A percentile compares a stretch with the other conserved stretches of the same genome.
phyloP scores from a whole-genome alignment of 2,329 filamentous ascomycete genomes.

The Cladophialophora chaetospira region DNA sequence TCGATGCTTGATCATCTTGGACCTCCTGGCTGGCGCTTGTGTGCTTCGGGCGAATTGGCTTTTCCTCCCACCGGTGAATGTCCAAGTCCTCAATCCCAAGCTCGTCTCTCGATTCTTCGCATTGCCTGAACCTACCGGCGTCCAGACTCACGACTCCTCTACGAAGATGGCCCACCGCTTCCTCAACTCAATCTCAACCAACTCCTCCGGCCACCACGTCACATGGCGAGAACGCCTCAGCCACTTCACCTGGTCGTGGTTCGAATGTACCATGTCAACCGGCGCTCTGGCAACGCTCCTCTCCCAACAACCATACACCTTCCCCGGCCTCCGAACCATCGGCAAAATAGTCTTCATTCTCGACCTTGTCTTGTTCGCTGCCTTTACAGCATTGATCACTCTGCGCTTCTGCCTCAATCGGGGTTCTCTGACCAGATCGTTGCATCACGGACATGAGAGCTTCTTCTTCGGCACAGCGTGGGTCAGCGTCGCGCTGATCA shows the following conservation, averaged over 20 bases:
- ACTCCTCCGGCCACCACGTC: not conserved
- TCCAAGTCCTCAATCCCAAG: too few relatives aligned
- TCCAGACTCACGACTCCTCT: too few relatives aligned
- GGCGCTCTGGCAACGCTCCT: constrained; percentile 70
- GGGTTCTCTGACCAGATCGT: constrained; percentile 54
- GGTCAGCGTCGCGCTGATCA: not conserved
- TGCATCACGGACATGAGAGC: not conserved
- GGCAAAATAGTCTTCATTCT: constrained; percentile 68
- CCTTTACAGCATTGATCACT: constrained; percentile 57
- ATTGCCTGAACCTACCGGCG: not conserved
- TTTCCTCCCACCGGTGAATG: too few relatives aligned
- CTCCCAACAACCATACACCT: constrained; percentile 61
- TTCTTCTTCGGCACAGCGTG: constrained; percentile 5
- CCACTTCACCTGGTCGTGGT: constrained; percentile 63
- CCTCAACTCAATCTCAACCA: not conserved
- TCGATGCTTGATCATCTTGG: too few relatives aligned
- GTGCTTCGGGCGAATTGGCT: too few relatives aligned
- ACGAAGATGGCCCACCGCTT: not conserved
- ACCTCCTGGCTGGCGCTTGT: too few relatives aligned
- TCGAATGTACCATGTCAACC: constrained; percentile 72
- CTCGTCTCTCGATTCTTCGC: too few relatives aligned
- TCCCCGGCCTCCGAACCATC: constrained; percentile 63
- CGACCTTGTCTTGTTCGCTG: constrained; percentile 65
- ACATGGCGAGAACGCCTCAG: not conserved
- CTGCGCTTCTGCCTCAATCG: constrained; percentile 61